Percentiles rank a stretch among this genome's conserved stretches.
Evolutionary conservation across 2,329 filamentous ascomycete species (phyloP).

Genomic region (Zalaria sp.): DNA sequence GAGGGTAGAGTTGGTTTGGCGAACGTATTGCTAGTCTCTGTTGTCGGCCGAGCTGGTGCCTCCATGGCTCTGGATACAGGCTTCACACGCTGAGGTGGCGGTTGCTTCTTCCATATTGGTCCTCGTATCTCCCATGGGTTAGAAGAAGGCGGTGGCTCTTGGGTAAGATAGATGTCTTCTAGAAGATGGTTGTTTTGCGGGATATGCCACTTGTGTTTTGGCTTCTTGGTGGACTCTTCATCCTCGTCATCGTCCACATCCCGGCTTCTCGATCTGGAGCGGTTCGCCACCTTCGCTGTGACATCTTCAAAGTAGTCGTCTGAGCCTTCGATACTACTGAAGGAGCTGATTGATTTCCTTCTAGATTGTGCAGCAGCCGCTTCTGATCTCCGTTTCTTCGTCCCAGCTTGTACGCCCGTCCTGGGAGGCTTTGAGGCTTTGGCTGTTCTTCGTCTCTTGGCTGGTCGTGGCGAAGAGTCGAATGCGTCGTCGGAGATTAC

Average conservation of each 20-base stretch:
- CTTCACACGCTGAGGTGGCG: not conserved
- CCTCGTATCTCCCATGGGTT: conserved; percentile 31
- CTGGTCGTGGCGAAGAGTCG: conserved; percentile 16
- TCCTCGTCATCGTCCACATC: conserved; percentile 2
- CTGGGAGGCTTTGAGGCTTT: conserved; percentile 5
- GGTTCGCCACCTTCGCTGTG: too few relatives aligned
- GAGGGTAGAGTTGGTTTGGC: too few relatives aligned
- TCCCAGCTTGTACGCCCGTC: not conserved
- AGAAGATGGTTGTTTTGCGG: conserved; percentile 24
- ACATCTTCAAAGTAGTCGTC: too few relatives aligned
- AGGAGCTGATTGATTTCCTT: too few relatives aligned
- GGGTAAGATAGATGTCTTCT: conserved; percentile 26
- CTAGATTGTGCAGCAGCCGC: too few relatives aligned
- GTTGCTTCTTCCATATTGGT: conserved; percentile 32
- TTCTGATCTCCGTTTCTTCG: conserved; percentile 2
- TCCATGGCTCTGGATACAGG: too few relatives aligned
- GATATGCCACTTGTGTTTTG: conserved; percentile 28
- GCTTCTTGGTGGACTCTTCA: conserved; percentile 13
- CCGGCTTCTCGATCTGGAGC: not conserved
- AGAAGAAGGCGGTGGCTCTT: conserved; percentile 27
- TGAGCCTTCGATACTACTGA: too few relatives aligned
- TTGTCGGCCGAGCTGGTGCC: too few relatives aligned
- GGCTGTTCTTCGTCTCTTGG: conserved; percentile 12
- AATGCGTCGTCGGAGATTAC: conserved; percentile 9
- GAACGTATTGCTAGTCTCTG: too few relatives aligned